Evolutionary conservation across 164 flowering plant species (phyloP).

Genomic region (Chloranthus sessilifolius): DNA sequence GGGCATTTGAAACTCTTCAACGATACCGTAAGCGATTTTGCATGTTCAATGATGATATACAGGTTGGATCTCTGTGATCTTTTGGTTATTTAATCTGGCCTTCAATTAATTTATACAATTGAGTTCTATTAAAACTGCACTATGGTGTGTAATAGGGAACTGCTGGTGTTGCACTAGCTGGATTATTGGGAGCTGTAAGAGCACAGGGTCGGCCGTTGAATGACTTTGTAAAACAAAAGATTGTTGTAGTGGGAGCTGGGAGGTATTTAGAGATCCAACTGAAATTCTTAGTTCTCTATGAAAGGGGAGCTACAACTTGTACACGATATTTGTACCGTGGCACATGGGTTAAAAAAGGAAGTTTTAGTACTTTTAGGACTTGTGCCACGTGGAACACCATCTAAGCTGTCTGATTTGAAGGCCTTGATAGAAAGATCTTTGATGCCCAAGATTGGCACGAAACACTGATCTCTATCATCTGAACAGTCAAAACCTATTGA

Average conservation of each 20-base stretch:
- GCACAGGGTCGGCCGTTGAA: slow-evolving; percentile 87
- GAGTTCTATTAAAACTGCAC: background rate
- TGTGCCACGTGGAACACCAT: too few relatives aligned
- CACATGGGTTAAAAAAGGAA: too few relatives aligned
- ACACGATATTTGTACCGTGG: too few relatives aligned
- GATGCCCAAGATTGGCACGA: too few relatives aligned
- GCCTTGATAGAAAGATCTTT: too few relatives aligned
- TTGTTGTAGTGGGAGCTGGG: slow-evolving; percentile 98
- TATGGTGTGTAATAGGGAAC: slow-evolving; percentile 60
- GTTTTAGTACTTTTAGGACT: too few relatives aligned
- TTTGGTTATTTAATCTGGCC: background rate
- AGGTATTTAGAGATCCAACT: slow-evolving; percentile 46
- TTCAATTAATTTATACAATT: too few relatives aligned
- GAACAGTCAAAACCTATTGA: too few relatives aligned
- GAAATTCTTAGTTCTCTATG: too few relatives aligned
- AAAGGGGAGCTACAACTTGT: too few relatives aligned
- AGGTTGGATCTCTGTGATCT: slow-evolving; percentile 38
- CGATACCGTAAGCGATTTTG: slow-evolving; percentile 84
- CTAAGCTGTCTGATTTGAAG: too few relatives aligned
- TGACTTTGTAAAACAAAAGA: slow-evolving; percentile 90
- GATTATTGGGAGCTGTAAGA: slow-evolving; percentile 89
- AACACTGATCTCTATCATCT: too few relatives aligned
- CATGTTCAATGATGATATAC: slow-evolving; percentile 99
- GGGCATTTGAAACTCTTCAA: slow-evolving; percentile 98
- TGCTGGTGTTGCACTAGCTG: slow-evolving; percentile 99